Conservation (phyloP, 2,329 filamentous ascomycete species). For the Thelonectria blattea region DNA sequence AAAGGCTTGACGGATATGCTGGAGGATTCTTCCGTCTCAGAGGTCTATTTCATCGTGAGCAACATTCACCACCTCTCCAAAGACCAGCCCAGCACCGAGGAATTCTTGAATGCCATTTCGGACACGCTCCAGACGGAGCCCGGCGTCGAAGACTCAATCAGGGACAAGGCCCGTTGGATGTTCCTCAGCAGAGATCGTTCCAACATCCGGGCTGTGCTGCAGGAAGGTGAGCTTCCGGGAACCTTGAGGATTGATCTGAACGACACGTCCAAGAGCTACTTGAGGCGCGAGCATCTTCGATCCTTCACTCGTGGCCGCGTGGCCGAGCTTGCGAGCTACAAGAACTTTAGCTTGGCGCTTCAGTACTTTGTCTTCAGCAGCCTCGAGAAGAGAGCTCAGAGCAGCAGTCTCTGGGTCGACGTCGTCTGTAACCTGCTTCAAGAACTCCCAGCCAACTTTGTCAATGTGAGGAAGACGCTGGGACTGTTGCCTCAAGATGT, state of each 20-base stretch:
- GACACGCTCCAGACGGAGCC: conserved; percentile 3
- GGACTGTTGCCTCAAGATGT: conserved; percentile 16
- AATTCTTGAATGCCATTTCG: neutral
- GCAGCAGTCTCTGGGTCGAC: conserved; percentile 17
- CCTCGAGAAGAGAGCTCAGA: conserved; percentile 15
- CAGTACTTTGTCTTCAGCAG: conserved; percentile 17
- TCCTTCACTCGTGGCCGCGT: conserved; percentile 12
- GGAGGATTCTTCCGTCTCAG: conserved; percentile 35
- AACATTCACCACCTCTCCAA: conserved; percentile 48
- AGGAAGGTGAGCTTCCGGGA: neutral
- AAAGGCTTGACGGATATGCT: conserved; percentile 49
- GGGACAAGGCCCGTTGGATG: conserved; percentile 42
- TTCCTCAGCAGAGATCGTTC: conserved; percentile 43
- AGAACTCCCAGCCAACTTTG: conserved; percentile 12
- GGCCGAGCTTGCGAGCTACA: conserved; percentile 1
- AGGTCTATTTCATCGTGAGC: conserved; percentile 49
- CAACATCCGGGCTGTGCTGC: conserved; percentile 13
- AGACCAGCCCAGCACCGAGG: conserved; percentile 30
- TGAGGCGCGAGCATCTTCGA: conserved; percentile 12
- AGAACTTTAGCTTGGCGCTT: conserved; percentile 10
- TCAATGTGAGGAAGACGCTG: conserved; percentile 10
- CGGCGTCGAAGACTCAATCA: neutral
- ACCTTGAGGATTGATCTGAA: conserved; percentile 19
- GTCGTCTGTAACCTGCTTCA: conserved; percentile 12
- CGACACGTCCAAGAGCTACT: conserved; percentile 11